Percentiles rank a stretch among this genome's conserved stretches.
Conservation (phyloP, 345 rosid genomes). For the Geranium rotundifolium region DNA sequence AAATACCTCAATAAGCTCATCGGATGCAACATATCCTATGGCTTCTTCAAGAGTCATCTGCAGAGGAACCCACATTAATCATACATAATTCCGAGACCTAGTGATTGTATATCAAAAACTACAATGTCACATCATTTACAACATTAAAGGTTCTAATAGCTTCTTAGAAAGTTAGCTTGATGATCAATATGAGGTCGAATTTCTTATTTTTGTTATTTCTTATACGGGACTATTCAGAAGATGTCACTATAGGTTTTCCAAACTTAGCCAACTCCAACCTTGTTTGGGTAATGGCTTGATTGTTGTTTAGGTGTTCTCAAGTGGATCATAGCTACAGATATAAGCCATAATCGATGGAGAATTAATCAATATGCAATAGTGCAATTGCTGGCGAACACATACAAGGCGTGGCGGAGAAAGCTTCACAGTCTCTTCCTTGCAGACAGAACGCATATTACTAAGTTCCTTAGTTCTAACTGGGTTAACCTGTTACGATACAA, state of each 20-base stretch:
- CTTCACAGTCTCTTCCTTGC: conserved; percentile 83
- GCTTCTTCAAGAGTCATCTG: conserved; percentile 99
- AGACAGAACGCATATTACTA: conserved; percentile 63
- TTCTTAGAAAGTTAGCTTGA: neutral
- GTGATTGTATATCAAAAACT: neutral
- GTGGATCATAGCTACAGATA: neutral
- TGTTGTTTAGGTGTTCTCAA: neutral
- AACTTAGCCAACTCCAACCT: neutral
- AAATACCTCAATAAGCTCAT: conserved; percentile 90
- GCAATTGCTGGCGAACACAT: conserved; percentile 16
- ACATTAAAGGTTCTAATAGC: neutral
- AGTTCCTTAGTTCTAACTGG: conserved; percentile 86
- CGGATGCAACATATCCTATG: conserved; percentile 89
- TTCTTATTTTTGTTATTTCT: neutral
- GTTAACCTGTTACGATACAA: conserved; percentile 44
- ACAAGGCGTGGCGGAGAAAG: conserved; percentile 87
- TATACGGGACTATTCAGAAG: too few relatives aligned
- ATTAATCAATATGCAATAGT: neutral
- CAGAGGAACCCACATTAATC: conserved; percentile 10
- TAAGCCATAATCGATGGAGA: neutral
- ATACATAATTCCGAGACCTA: neutral
- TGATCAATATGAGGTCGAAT: too few relatives aligned
- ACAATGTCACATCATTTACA: neutral
- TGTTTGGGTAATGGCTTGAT: neutral
- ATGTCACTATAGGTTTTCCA: too few relatives aligned